Percentiles rank a stretch among this genome's conserved stretches.
Conservation (phyloP, 1,284 basidiomycete species). For the Grifola frondosa region DNA sequence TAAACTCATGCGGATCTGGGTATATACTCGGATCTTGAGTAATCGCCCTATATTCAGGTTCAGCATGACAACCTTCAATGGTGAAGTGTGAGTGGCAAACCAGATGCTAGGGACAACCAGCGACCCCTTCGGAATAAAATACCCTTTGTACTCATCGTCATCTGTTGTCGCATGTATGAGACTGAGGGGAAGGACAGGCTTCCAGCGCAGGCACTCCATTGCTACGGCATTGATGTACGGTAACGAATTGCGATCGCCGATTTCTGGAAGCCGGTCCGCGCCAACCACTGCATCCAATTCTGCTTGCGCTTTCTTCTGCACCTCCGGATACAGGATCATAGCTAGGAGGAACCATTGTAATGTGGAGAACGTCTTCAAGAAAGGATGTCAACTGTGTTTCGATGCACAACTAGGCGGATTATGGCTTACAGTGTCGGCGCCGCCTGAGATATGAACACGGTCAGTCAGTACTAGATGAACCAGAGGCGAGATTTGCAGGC, state of each 20-base stretch:
- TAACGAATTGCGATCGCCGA: conserved; percentile 9
- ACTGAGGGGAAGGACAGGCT: conserved; percentile 13
- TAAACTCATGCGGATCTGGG: conserved; percentile 2
- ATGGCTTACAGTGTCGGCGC: background rate
- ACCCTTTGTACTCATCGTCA: conserved; percentile 15
- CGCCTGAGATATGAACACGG: background rate
- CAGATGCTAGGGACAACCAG: conserved; percentile 16
- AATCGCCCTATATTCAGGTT: no score
- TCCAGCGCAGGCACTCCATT: conserved; percentile 17
- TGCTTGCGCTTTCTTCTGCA: conserved; percentile 22
- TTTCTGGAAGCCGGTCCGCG: conserved; percentile 13
- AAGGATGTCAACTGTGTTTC: background rate
- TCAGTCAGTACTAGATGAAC: background rate
- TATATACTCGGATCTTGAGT: conserved; percentile 4
- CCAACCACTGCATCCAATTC: conserved; percentile 27
- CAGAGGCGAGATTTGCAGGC: background rate
- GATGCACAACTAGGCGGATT: background rate
- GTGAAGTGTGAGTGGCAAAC: no score
- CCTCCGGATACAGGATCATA: conserved; percentile 23
- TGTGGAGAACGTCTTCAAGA: background rate
- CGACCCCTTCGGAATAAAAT: conserved; percentile 19
- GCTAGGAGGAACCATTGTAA: conserved; percentile 9
- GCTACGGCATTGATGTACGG: conserved; percentile 16
- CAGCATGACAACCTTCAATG: no score
- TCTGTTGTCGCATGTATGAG: conserved; percentile 9